Percentiles rank a stretch among this genome's conserved stretches.
Conservation (phyloP, 352 stramenopile species). For the Phytopythium aichiense region DNA sequence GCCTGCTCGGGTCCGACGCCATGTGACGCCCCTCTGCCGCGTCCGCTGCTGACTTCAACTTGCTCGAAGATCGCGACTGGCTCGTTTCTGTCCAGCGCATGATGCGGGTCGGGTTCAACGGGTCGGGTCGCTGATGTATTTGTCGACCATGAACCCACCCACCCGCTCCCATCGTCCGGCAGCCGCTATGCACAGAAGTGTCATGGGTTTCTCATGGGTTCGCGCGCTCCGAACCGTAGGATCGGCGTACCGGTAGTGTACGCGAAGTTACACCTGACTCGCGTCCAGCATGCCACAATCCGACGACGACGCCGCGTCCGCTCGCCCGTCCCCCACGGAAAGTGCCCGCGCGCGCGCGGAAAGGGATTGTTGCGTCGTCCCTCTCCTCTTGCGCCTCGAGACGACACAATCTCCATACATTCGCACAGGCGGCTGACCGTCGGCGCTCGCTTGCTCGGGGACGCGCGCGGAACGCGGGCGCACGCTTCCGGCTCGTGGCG, state of each 20-base stretch:
- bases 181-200: too few species aligned
- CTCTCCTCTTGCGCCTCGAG: too few species aligned
- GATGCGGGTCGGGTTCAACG: background rate
- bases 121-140: too few species aligned
- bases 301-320: background rate
- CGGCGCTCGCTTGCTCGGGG: too few species aligned
- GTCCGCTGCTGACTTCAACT: background rate
- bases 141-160: background rate
- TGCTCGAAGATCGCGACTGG: background rate
- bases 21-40: background rate
- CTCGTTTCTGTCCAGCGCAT: background rate
- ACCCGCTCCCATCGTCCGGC: background rate
- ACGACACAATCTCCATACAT: too few species aligned
- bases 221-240: background rate
- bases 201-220: background rate
- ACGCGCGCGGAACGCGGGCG: background rate
- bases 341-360: constrained; percentile 4
- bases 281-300: background rate
- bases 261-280: background rate
- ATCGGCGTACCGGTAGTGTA: background rate
- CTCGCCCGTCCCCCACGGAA: background rate
- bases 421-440: too few species aligned
- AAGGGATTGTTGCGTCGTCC: background rate
- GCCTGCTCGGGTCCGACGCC: background rate
- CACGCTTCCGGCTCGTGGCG: background rate